Evolutionary conservation across 2,329 filamentous ascomycete species (phyloP).

Genomic region (Emericellopsis atlantica): DNA sequence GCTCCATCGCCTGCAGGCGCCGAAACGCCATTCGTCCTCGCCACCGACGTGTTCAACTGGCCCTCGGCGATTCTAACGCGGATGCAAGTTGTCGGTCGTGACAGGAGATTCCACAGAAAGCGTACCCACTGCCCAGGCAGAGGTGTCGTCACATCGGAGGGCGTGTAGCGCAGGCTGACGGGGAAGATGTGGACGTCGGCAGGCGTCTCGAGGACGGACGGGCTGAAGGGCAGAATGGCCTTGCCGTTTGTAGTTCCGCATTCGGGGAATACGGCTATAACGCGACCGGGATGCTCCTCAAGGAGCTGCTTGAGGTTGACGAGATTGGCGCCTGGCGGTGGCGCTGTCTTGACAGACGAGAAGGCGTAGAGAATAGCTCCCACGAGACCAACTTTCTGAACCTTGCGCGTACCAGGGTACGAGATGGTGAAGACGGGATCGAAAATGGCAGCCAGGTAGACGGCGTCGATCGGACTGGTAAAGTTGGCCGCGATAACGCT

Average conservation of each 20-base stretch:
- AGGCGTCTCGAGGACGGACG: slow-evolving; percentile 57
- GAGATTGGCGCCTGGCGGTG: slow-evolving; percentile 33
- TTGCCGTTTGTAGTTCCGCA: slow-evolving; percentile 89
- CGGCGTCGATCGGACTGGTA: slow-evolving; percentile 81
- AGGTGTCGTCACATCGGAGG: slow-evolving; percentile 81
- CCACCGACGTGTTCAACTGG: slow-evolving; percentile 38
- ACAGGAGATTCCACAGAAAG: slow-evolving; percentile 81
- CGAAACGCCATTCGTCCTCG: slow-evolving; percentile 20
- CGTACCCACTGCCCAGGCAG: slow-evolving; percentile 58
- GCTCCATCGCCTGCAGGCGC: slow-evolving; percentile 10
- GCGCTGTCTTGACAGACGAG: slow-evolving; percentile 36
- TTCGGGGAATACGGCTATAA: slow-evolving; percentile 84
- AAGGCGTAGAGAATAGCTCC: slow-evolving; percentile 66
- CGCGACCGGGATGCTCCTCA: slow-evolving; percentile 54
- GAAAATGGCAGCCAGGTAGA: slow-evolving; percentile 93
- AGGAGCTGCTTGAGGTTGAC: slow-evolving; percentile 53
- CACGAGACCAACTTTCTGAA: slow-evolving; percentile 66
- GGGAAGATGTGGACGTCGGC: slow-evolving; percentile 71
- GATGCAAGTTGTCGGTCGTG: slow-evolving; percentile 76
- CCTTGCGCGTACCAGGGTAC: slow-evolving; percentile 61
- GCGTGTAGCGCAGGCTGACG: slow-evolving; percentile 78
- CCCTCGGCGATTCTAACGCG: slow-evolving; percentile 80
- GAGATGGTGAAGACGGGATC: slow-evolving; percentile 87
- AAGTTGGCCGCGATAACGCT: slow-evolving; percentile 83
- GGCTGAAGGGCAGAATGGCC: slow-evolving; percentile 75